Conservation (phyloP, 495 filamentous ascomycete genomes). For the Aeminium ludgeri region DNA sequence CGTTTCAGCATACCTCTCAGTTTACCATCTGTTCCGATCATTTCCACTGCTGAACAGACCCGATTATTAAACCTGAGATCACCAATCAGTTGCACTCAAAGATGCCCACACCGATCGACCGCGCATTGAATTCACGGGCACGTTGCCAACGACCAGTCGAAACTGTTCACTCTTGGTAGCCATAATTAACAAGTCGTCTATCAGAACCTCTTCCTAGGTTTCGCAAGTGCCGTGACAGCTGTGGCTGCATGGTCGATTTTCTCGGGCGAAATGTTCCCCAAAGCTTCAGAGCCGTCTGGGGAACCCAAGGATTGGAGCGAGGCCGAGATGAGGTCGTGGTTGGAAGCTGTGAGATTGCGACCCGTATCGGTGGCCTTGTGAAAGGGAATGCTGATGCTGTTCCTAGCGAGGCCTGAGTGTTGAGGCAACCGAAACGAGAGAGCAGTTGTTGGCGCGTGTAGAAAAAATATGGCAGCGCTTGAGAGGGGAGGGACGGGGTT, state of each 20-base stretch:
- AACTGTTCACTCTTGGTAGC: background rate
- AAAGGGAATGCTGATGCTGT: no score
- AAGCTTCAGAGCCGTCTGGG: slow-evolving; percentile 13
- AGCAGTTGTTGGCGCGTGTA: no score
- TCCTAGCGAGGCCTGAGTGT: no score
- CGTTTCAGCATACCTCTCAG: no score
- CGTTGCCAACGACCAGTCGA: background rate
- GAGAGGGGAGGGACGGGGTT: no score
- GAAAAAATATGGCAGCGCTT: no score
- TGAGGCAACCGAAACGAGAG: no score
- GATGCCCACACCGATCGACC: slow-evolving; percentile 19
- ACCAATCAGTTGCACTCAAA: background rate
- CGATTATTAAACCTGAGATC: background rate
- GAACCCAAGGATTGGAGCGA: slow-evolving; percentile 15
- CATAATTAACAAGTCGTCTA: no score
- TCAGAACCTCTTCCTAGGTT: slow-evolving; percentile 18
- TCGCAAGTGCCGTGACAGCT: slow-evolving; percentile 17
- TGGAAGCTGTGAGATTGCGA: slow-evolving; percentile 9
- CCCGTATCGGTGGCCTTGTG: no score
- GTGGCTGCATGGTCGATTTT: slow-evolving; percentile 19
- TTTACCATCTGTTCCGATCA: background rate
- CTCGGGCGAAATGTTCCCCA: slow-evolving; percentile 17
- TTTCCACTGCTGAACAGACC: background rate
- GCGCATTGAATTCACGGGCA: slow-evolving; percentile 13
- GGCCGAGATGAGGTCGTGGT: slow-evolving; percentile 16